A percentile compares a stretch with the other conserved stretches of the same genome.
These are phyloP conservation scores for Straminergon stramineum DNA, from an alignment of 225 moss, liverwort and hornwort species.

Conservation along the genomic window DNA sequence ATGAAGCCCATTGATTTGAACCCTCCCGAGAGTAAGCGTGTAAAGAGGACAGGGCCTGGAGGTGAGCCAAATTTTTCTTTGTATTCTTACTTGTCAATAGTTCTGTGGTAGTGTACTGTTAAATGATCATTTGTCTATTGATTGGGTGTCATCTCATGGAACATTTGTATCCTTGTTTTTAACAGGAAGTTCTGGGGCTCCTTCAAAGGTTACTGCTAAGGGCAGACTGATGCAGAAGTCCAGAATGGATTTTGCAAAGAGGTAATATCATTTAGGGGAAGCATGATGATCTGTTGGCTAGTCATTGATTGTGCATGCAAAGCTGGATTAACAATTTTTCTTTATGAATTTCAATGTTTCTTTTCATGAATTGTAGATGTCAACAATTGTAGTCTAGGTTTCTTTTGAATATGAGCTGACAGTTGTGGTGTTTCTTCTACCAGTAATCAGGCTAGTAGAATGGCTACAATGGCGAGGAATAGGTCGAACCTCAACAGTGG, in stretches of 20 bases:
- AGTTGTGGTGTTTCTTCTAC: neutral
- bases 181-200: slow-evolving; percentile 23
- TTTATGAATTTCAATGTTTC: neutral
- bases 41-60: slow-evolving; percentile 26
- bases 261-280: slow-evolving; percentile 19
- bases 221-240: slow-evolving; percentile 95
- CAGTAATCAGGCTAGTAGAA: slow-evolving; percentile 52
- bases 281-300: neutral
- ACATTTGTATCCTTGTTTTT: neutral
- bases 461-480: slow-evolving; percentile 38
- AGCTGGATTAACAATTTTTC: neutral
- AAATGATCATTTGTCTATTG: neutral
- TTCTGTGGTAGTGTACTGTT: neutral
- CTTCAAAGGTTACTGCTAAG: slow-evolving; percentile 33
- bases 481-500: slow-evolving; percentile 26
- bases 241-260: slow-evolving; percentile 65
- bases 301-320: neutral
- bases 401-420: neutral
- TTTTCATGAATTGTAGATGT: neutral
- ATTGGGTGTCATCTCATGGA: neutral
- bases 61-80: slow-evolving; percentile 4
- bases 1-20: slow-evolving; percentile 63
- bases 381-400: neutral
- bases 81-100: neutral
- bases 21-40: slow-evolving; percentile 63